These are phyloP conservation scores for Phytophthora sansomeana DNA, from an alignment of 352 stramenopile species.

Conservation along the genomic window DNA sequence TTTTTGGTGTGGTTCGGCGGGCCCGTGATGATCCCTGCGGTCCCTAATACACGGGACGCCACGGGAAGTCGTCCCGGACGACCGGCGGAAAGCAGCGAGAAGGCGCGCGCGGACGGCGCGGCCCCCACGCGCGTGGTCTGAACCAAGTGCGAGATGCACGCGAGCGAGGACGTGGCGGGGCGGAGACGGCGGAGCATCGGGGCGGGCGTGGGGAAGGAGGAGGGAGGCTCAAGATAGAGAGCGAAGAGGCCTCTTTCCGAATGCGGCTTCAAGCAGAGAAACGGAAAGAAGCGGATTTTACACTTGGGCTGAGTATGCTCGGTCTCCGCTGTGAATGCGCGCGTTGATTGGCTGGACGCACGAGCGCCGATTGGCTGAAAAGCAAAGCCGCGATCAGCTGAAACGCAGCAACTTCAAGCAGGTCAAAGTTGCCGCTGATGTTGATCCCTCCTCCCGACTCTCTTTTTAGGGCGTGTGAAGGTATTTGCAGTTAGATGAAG, in stretches of 20 bases:
- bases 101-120: conserved; percentile 12
- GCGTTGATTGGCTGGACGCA: neutral
- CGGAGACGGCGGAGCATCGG: conserved; percentile 39
- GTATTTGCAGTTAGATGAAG: neutral
- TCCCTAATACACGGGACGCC: neutral
- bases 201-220: neutral
- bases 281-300: conserved; percentile 17
- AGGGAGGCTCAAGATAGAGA: neutral
- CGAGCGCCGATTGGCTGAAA: neutral
- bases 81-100: conserved; percentile 18
- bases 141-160: conserved; percentile 27
- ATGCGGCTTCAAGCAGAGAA: conserved; percentile 33
- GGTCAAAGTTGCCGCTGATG: conserved; percentile 3
- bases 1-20: conserved; percentile 32
- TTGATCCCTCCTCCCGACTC: too few relatives aligned
- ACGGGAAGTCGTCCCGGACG: conserved; percentile 4
- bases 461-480: neutral
- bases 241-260: conserved; percentile 25
- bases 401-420: conserved; percentile 30
- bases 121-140: conserved; percentile 13
- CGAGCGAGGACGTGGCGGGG: conserved; percentile 6
- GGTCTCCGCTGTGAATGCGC: conserved; percentile 8
- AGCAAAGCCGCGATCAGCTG: conserved; percentile 11
- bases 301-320: neutral
- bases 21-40: conserved; percentile 18